Evolutionary conservation across 2,329 filamentous ascomycete genomes (phyloP).

Genomic region (Aureobasidium lini): DNA sequence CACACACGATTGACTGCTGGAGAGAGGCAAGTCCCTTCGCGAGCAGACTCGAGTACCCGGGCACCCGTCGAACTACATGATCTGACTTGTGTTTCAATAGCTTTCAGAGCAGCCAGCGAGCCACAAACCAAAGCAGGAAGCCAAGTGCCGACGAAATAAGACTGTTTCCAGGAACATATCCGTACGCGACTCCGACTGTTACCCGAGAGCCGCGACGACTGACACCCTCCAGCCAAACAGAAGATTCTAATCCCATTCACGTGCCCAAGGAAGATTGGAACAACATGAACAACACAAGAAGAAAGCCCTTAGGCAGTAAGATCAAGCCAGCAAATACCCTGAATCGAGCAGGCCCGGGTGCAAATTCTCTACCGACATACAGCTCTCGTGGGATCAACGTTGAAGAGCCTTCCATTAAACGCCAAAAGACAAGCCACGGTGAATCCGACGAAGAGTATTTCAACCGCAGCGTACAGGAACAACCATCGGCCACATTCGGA

Average conservation of each 20-base stretch:
- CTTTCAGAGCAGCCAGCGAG: not conserved
- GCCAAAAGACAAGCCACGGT: not conserved
- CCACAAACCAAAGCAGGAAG: not conserved
- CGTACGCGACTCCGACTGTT: not conserved
- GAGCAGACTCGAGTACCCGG: not conserved
- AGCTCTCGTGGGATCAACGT: not conserved
- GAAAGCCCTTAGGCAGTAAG: not conserved
- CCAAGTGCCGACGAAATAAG: not conserved
- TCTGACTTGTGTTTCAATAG: not conserved
- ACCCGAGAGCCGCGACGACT: not conserved
- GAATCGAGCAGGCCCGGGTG: not conserved
- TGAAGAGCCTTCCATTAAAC: not conserved
- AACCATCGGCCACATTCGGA: not conserved
- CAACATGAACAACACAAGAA: not conserved
- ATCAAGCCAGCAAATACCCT: not conserved
- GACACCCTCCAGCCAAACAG: not conserved
- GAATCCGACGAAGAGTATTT: not conserved
- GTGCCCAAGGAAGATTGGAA: not conserved
- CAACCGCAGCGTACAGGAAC: not conserved
- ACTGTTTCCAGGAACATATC: not conserved
- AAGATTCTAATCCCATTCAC: not conserved
- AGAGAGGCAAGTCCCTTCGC: not conserved
- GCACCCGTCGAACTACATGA: not conserved
- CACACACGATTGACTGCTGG: not conserved
- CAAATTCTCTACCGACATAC: not conserved